Evolutionary conservation across 495 filamentous ascomycete species (phyloP).

Genomic region (Lindgomyces ingoldianus): DNA sequence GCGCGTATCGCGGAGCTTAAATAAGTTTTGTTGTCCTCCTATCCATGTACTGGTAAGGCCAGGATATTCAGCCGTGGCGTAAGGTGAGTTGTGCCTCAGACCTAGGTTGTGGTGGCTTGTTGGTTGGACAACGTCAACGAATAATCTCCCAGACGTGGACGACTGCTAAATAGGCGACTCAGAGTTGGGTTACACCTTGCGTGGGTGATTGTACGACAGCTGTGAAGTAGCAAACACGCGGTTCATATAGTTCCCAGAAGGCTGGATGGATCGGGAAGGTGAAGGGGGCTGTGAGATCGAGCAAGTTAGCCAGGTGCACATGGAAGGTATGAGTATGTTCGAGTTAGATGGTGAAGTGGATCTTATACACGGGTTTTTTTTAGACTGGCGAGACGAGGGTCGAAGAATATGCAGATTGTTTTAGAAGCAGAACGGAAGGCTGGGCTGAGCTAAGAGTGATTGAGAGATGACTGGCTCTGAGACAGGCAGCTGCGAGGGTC

Average conservation of each 20-base stretch:
- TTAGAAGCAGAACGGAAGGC: neutral
- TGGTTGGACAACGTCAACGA: neutral
- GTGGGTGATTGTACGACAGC: neutral
- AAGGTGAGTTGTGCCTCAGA: neutral
- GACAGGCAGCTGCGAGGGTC: neutral
- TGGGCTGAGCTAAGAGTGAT: neutral
- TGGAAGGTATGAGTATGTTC: neutral
- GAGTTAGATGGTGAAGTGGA: neutral
- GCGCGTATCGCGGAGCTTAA: neutral
- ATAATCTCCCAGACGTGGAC: too few species aligned
- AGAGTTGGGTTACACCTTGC: neutral
- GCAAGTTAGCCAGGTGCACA: neutral
- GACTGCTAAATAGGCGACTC: too few species aligned
- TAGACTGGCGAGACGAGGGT: neutral
- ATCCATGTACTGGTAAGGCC: neutral
- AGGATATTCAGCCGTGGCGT: neutral
- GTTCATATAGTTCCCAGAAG: neutral
- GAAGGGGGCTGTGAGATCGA: neutral
- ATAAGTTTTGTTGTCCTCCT: neutral
- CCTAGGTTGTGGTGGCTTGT: neutral
- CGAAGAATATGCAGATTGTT: neutral
- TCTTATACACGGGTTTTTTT: neutral
- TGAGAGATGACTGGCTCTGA: neutral
- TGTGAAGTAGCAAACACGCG: neutral
- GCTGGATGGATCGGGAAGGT: neutral